These are phyloP conservation scores for Stephania yunnanensis DNA, from an alignment of 164 flowering plant genomes.

Conservation along the genomic window DNA sequence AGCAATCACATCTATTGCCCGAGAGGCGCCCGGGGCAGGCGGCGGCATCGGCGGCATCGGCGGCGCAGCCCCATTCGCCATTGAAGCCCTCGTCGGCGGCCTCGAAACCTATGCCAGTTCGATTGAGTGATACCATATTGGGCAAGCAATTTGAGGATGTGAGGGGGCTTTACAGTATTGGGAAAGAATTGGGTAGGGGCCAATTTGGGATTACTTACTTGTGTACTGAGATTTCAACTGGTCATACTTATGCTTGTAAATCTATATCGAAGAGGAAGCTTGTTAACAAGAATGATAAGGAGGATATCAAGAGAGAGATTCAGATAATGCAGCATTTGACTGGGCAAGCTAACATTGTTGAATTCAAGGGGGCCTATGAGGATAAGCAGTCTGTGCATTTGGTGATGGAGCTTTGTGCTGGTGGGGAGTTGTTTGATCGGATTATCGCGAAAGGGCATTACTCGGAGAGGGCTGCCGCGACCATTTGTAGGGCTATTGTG, in stretches of 20 bases:
- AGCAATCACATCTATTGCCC: constrained; percentile 17
- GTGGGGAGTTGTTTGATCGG: constrained; percentile 91
- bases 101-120: constrained; percentile 28
- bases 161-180: constrained; percentile 44
- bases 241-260: constrained; percentile 68
- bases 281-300: constrained; percentile 60
- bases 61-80: constrained; percentile 4
- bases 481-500: constrained; percentile 65
- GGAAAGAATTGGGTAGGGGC: constrained; percentile 88
- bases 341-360: constrained; percentile 84
- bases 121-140: constrained; percentile 49
- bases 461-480: constrained; percentile 79
- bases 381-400: constrained; percentile 74
- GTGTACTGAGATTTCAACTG: constrained; percentile 67
- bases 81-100: constrained; percentile 8
- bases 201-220: constrained; percentile 90
- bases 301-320: constrained; percentile 85
- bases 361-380: constrained; percentile 93
- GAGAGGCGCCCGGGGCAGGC: constrained; percentile 16
- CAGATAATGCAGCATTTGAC: constrained; percentile 92
- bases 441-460: constrained; percentile 88
- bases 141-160: constrained; percentile 75
- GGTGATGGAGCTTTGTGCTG: constrained; percentile 90
- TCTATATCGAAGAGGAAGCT: constrained; percentile 83
- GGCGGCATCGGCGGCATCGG: too few species aligned